These are phyloP conservation scores for Candida michaelii DNA, from an alignment of 805 yeast species.

Conservation along the genomic window DNA sequence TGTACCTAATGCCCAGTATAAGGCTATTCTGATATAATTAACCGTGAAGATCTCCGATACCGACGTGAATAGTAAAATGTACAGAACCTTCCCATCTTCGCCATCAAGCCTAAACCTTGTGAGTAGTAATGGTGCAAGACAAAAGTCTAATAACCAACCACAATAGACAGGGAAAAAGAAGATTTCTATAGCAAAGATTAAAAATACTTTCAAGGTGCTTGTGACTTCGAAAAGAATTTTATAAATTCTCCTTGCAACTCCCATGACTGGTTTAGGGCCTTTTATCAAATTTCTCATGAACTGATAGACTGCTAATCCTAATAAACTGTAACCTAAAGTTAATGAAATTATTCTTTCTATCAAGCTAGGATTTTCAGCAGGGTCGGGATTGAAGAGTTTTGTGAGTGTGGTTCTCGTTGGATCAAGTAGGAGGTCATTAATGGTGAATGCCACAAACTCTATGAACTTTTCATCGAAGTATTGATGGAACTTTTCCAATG, in stretches of 20 bases:
- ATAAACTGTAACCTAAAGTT: conserved; percentile 31
- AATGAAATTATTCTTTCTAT: conserved; percentile 39
- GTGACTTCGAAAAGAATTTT: conserved; percentile 52
- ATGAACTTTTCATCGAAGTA: conserved; percentile 13
- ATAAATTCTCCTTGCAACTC: conserved; percentile 52
- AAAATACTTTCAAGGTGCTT: conserved; percentile 70
- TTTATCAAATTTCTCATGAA: conserved; percentile 31
- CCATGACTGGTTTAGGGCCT: conserved; percentile 45
- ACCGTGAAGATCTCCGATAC: conserved; percentile 8
- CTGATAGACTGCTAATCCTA: conserved; percentile 23
- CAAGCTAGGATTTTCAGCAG: conserved; percentile 25
- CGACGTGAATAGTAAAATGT: conserved; percentile 12
- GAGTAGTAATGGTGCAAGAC: conserved; percentile 54
- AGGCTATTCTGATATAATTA: conserved; percentile 19
- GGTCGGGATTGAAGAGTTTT: conserved; percentile 17
- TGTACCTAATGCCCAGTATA: conserved; percentile 74
- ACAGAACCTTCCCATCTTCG: background rate
- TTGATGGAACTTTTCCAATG: background rate
- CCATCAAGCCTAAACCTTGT: conserved; percentile 7
- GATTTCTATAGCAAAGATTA: conserved; percentile 74
- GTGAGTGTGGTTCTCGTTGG: conserved; percentile 20
- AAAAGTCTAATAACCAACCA: conserved; percentile 73
- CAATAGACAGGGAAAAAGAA: conserved; percentile 85
- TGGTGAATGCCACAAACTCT: conserved; percentile 14
- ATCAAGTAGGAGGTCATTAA: conserved; percentile 15